Conservation (phyloP, 2,329 filamentous ascomycete species). For the Pseudopithomyces chartarum region DNA sequence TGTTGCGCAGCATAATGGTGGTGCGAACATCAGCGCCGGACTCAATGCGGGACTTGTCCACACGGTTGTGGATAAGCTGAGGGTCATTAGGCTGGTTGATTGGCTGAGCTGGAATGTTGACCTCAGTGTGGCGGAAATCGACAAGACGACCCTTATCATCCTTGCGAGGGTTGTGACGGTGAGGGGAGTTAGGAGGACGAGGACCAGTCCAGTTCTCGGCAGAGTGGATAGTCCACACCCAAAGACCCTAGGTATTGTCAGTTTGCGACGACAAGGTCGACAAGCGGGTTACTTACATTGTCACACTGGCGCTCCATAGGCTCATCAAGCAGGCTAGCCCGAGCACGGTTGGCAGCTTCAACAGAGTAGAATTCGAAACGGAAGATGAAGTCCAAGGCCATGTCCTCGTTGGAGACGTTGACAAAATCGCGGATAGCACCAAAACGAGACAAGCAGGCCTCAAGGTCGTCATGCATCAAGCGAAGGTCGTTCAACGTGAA, state of each 20-base stretch:
- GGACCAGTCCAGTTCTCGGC: conserved; percentile 25
- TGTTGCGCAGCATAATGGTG: conserved; percentile 88
- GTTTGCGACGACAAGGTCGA: conserved; percentile 9
- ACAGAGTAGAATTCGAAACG: conserved; percentile 40
- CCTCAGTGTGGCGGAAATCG: conserved; percentile 18
- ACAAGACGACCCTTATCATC: conserved; percentile 29
- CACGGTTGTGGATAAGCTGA: conserved; percentile 32
- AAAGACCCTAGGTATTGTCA: conserved; percentile 29
- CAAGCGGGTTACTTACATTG: conserved; percentile 17
- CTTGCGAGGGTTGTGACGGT: conserved; percentile 24
- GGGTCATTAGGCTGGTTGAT: neutral
- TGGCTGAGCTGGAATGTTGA: conserved; percentile 1
- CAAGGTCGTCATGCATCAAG: conserved; percentile 17
- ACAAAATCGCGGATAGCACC: conserved; percentile 24
- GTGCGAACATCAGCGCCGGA: conserved; percentile 56
- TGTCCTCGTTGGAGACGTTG: conserved; percentile 23
- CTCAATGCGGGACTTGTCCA: conserved; percentile 44
- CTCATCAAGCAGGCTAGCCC: conserved; percentile 19
- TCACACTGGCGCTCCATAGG: conserved; percentile 19
- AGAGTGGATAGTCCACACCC: conserved; percentile 22
- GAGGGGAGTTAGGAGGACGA: conserved; percentile 23
- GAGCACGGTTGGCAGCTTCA: conserved; percentile 32
- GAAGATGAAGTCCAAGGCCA: conserved; percentile 24
- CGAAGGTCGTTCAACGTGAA: conserved; percentile 22
- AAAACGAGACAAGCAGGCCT: conserved; percentile 20